These are phyloP conservation scores for Arthrocladium fulminans DNA, from an alignment of 2,329 filamentous ascomycete genomes.

Conservation along the genomic window DNA sequence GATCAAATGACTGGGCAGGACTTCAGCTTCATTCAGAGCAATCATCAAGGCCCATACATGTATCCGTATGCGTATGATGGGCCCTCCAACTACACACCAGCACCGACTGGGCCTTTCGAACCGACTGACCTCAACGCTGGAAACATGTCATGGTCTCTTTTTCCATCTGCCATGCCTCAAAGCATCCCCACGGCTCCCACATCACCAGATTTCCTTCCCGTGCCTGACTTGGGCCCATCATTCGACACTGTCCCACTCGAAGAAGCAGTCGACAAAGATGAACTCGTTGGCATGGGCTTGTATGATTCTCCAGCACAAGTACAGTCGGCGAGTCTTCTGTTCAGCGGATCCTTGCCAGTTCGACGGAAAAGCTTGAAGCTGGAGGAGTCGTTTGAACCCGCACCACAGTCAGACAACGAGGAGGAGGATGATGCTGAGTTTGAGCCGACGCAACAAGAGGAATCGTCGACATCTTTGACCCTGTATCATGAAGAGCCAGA, in stretches of 20 bases:
- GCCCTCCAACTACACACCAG: neutral
- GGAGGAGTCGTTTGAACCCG: constrained; percentile 23
- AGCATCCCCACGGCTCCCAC: constrained; percentile 20
- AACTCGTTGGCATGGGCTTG: constrained; percentile 23
- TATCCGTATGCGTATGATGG: neutral
- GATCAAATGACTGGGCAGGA: constrained; percentile 15
- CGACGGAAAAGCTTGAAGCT: constrained; percentile 19
- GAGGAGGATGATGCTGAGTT: constrained; percentile 22
- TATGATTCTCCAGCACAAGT: constrained; percentile 23
- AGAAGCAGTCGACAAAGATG: constrained; percentile 12
- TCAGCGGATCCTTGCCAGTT: constrained; percentile 9
- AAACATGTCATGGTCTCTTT: constrained; percentile 10
- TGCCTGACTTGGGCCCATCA: constrained; percentile 13
- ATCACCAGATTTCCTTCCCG: constrained; percentile 18
- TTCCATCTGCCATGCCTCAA: constrained; percentile 3
- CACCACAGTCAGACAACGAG: constrained; percentile 18
- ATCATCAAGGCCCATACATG: constrained; percentile 3
- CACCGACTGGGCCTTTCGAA: neutral
- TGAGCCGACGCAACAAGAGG: neutral
- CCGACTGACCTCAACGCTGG: neutral
- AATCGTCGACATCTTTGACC: neutral
- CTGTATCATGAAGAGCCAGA: neutral
- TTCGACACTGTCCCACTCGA: neutral
- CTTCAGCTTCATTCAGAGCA: constrained; percentile 1
- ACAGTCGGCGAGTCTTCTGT: constrained; percentile 19